Base-by-base conservation (phyloP, 129 eudicot species). In the Mikania micrantha region DNA sequence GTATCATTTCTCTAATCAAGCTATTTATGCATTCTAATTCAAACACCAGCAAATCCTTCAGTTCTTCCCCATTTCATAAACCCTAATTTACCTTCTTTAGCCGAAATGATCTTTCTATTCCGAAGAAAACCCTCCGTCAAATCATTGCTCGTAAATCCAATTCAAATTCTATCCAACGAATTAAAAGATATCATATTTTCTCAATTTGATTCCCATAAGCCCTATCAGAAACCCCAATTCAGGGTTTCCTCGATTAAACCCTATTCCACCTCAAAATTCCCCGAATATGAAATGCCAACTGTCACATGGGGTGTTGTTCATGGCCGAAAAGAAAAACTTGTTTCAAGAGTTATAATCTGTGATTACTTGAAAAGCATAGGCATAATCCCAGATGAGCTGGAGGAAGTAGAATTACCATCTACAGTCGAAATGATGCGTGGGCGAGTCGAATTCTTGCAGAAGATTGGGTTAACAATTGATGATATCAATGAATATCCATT, bases 291-390 rank as follows among this genome's bases (percentile, higher is more conserved):
- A 77, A 86, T 86, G 94, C 94, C 94, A 9, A 72, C 94, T 4
- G 94, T 86, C 25, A 86, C 94, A 3, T 86, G 94, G 94, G 94
- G 86, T 24, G 86, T 86, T 7, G 94, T 86, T 38, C 94, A 83
- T 72, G 94, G 94, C n/a, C 63, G 94, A 17, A 86, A 83, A 60
- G 94, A 86, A 11, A 86, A 81, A 27, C 80, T 86, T 2, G 94
- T 86, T 1, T 86, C 94, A 0, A 70, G 87, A 24, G 94, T 86
- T 1, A 86, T 86, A 49, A 83, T 86, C 9, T 83, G 72, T 21
- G 94, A 86, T 78, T 83, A 77, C 70, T 64, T 86, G 16, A 86
- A 83, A 77, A 66, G 77, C 60, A 71, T 86, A 36, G 94, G 94
- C 35, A 78, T 83, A 17, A 65, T 86, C 17, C 85, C 94, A 1